Base-by-base conservation (phyloP, 192 early-diverging fungal genomes). In the Jimgerdemannia flammicorona region DNA sequence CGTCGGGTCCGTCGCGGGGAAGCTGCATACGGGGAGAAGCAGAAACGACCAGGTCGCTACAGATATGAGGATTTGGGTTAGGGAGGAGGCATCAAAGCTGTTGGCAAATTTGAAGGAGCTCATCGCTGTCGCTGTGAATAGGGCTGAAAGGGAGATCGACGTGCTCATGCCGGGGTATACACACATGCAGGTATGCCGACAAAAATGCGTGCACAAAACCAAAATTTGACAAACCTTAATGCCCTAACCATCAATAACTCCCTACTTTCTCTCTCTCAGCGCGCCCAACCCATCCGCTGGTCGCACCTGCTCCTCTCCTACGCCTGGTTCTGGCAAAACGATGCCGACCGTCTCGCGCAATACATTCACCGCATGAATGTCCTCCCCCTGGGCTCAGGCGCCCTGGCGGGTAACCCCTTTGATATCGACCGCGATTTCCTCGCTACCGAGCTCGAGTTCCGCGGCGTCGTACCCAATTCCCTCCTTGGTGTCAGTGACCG, bases 141-240 rank as follows among this genome's bases (percentile, higher is more conserved):
- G 98, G n/a, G 98, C 98, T 4, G 90, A 93, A 72, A 78, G 76
- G 43, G 98, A 99, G 77, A 88, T 98, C 10, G 93, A 98, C 80
- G 91, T 96, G n/a, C 77, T 99, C 70, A 97, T 99, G 95, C 98
- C 98, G 49, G 98, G 98, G 0, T 99, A 98, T 86, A 99, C 98
- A n/a, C 98, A 99, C 81, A 77, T 99, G 78, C 98, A 96, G 83
- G 88, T 91, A 79, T 70, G 78, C 42, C 19, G 29, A 29, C 29
- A 29, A 29, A 29, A 29, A 29, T 29, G 29, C 29, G 29, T 8
- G 40, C 11, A 71, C 44, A 44, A 67, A 77, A 29, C 29, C 42
- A 29, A 19, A 67, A 41, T 8, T 14, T 69, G 40, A 69, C 43
- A 69, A 39, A 42, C 19, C 29, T 19, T 66, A 29, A 4, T 66